Conservation (phyloP, 148 eudicot genomes). For the Chenopodium suecicum region DNA sequence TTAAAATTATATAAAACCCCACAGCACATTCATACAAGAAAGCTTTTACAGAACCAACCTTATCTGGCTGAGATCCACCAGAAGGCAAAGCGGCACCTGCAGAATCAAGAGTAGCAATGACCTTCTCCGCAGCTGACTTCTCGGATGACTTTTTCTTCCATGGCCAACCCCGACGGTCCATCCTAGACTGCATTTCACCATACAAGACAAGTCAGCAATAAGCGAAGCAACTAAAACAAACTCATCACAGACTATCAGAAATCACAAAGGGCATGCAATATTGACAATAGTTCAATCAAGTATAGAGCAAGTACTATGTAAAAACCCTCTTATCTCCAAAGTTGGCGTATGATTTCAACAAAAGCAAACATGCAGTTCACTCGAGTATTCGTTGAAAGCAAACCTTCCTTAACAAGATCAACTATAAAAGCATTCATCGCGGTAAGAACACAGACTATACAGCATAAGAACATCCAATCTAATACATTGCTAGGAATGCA, state of each 20-base stretch:
- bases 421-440: neutral
- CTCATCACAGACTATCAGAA: no score
- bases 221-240: neutral
- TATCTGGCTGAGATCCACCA: constrained; percentile 51
- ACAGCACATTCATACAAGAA: no score
- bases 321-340: neutral
- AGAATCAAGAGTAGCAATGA: constrained; percentile 53
- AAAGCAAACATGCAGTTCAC: neutral
- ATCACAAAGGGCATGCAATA: neutral
- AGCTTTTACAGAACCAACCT: constrained; percentile 40
- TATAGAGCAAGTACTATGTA: neutral
- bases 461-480: neutral
- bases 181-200: constrained; percentile 34
- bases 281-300: neutral
- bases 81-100: constrained; percentile 43
- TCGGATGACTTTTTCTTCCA: constrained; percentile 97
- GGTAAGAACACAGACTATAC: neutral
- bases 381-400: neutral
- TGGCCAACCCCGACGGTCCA: constrained; percentile 96
- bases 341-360: neutral
- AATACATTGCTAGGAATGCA: neutral
- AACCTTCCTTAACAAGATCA: neutral
- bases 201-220: constrained; percentile 9
- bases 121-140: constrained; percentile 66
- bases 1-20: no score